These are phyloP conservation scores for Gigaspora rosea DNA, from an alignment of 192 early-diverging fungal species.

Conservation along the genomic window DNA sequence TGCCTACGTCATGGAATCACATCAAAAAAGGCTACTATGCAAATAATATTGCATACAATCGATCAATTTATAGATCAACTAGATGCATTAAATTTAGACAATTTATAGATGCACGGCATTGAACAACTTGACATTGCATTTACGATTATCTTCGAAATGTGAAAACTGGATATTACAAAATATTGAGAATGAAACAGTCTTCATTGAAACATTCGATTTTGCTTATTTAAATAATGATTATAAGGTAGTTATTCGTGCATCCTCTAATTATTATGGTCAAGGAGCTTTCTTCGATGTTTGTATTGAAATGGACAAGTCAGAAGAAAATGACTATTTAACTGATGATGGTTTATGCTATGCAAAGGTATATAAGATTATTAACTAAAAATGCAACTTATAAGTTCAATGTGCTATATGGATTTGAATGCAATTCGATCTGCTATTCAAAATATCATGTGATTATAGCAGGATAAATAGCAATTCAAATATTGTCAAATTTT, in stretches of 20 bases:
- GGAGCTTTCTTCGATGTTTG: neutral
- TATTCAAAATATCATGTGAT: too few species aligned
- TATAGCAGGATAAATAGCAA: too few species aligned
- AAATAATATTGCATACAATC: neutral
- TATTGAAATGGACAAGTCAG: neutral
- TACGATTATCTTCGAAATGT: neutral
- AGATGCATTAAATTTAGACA: neutral
- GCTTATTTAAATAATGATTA: neutral
- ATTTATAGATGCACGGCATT: neutral
- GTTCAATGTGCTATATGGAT: too few species aligned
- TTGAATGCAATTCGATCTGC: too few species aligned
- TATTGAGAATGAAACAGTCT: neutral
- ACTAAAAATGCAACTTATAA: too few species aligned
- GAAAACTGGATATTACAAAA: neutral
- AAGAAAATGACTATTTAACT: neutral
- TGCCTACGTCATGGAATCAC: neutral
- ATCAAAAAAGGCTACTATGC: neutral
- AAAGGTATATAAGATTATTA: too few species aligned
- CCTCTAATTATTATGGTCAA: neutral
- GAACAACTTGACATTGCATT: neutral
- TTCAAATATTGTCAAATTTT: too few species aligned
- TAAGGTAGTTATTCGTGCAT: neutral
- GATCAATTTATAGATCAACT: neutral
- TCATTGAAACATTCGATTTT: neutral
- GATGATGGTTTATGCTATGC: too few species aligned